A percentile compares a stretch with the other conserved stretches of the same genome.
These are phyloP conservation scores for Beta vulgaris DNA, from an alignment of 148 eudicot genomes.

Conservation along the genomic window DNA sequence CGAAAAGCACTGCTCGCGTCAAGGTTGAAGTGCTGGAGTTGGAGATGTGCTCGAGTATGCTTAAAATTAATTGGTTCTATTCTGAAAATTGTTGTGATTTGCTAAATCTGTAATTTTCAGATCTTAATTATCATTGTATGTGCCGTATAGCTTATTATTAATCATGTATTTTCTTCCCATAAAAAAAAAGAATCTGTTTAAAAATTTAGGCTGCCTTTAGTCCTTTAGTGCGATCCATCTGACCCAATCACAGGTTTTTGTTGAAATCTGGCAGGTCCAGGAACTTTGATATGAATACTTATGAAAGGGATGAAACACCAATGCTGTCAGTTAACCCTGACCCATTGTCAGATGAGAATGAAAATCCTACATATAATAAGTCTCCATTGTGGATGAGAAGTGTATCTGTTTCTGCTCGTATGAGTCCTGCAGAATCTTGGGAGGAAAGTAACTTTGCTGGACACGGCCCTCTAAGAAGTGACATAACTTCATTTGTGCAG, in stretches of 20 bases:
- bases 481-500: constrained; percentile 37
- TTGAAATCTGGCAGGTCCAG: constrained; percentile 12
- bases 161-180: too few species aligned
- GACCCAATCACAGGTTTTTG: background rate
- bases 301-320: constrained; percentile 56
- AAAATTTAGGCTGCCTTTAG: too few species aligned
- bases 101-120: too few species aligned
- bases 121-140: too few species aligned
- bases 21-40: too few species aligned
- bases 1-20: too few species aligned
- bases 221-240: too few species aligned
- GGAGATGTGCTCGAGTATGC: too few species aligned
- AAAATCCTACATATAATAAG: constrained; percentile 20
- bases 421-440: constrained; percentile 30
- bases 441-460: constrained; percentile 39
- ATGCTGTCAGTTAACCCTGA: constrained; percentile 36
- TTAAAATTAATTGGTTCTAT: too few species aligned
- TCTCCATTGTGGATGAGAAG: constrained; percentile 41
- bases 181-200: too few species aligned
- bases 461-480: constrained; percentile 57
- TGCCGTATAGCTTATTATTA: too few species aligned
- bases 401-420: constrained; percentile 51
- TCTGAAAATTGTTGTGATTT: too few species aligned
- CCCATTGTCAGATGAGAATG: constrained; percentile 25
- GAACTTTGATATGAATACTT: constrained; percentile 45